phyloP scores from a whole-genome alignment of 176 grass and related monocot species.

The Themeda triandra region DNA sequence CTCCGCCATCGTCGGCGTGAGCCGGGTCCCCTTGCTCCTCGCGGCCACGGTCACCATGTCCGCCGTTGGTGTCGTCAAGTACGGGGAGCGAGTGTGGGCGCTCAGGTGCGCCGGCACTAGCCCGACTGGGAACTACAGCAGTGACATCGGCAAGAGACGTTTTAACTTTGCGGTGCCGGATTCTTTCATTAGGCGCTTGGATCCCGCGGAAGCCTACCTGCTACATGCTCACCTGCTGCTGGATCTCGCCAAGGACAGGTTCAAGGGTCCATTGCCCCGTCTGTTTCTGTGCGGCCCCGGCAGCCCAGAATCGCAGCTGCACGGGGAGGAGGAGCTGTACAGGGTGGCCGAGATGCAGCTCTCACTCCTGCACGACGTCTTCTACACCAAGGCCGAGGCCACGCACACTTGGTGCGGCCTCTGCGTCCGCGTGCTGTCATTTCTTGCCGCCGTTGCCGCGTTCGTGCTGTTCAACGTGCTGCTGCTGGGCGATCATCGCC shows the following conservation, averaged over 20 bases:
- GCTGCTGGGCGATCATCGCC: background rate
- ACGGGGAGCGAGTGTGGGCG: slow-evolving; percentile 15
- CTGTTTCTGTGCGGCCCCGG: background rate
- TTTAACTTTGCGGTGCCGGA: background rate
- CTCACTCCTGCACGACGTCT: slow-evolving; percentile 13
- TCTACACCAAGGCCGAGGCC: background rate
- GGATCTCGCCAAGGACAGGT: background rate
- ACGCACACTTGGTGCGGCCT: background rate
- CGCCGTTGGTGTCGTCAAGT: background rate
- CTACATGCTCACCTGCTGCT: background rate
- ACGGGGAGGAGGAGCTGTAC: background rate
- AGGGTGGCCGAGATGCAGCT: slow-evolving; percentile 21
- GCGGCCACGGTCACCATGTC: background rate
- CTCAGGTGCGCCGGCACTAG: background rate
- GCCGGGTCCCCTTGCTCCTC: background rate
- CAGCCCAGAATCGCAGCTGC: background rate
- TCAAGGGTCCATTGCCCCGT: slow-evolving; percentile 3
- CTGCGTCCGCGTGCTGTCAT: background rate
- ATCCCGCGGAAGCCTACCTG: background rate
- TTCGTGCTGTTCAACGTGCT: slow-evolving; percentile 1
- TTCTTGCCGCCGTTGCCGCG: background rate
- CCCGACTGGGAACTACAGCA: background rate
- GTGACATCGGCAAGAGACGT: background rate
- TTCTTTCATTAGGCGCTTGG: background rate
- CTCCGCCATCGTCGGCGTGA: background rate